Percentiles rank a stretch among this genome's conserved stretches.
Evolutionary conservation across 1,139 yeast genomes (phyloP).

Genomic region (Eremothecium gossypii): DNA sequence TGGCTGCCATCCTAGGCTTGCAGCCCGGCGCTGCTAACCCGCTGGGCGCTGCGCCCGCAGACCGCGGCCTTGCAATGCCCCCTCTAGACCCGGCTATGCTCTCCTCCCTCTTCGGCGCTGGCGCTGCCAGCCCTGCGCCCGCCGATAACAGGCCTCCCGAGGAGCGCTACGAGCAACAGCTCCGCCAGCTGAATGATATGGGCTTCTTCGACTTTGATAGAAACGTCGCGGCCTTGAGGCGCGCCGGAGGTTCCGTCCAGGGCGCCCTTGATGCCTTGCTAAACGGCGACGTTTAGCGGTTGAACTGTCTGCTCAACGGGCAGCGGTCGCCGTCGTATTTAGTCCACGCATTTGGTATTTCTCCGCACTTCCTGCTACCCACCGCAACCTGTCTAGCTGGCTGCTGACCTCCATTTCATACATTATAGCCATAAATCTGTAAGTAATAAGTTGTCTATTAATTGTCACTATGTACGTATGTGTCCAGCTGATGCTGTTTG

Average conservation of each 20-base stretch:
- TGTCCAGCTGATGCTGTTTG: too few species aligned
- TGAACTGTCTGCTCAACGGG: too few species aligned
- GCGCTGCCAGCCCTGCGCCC: conserved; percentile 35
- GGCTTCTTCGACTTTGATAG: conserved; percentile 92
- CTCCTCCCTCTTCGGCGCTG: conserved; percentile 36
- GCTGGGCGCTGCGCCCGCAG: not conserved
- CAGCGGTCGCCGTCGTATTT: too few species aligned
- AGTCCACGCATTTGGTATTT: too few species aligned
- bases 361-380: too few species aligned
- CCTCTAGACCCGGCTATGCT: conserved; percentile 34
- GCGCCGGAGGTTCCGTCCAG: conserved; percentile 95
- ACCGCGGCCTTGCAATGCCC: conserved; percentile 11
- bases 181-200: conserved; percentile 90
- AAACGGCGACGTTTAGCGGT: conserved; percentile 35
- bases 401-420: too few species aligned
- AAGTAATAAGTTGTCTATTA: too few species aligned
- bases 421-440: too few species aligned
- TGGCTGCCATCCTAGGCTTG: not conserved
- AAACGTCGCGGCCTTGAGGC: conserved; percentile 82
- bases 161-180: conserved; percentile 82
- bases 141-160: conserved; percentile 89
- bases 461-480: too few species aligned
- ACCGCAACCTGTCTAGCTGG: too few species aligned
- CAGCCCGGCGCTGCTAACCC: conserved; percentile 1
- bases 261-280: conserved; percentile 89